These are phyloP conservation scores for Cordyceps javanica DNA, from an alignment of 2,329 filamentous ascomycete genomes.

Conservation along the genomic window DNA sequence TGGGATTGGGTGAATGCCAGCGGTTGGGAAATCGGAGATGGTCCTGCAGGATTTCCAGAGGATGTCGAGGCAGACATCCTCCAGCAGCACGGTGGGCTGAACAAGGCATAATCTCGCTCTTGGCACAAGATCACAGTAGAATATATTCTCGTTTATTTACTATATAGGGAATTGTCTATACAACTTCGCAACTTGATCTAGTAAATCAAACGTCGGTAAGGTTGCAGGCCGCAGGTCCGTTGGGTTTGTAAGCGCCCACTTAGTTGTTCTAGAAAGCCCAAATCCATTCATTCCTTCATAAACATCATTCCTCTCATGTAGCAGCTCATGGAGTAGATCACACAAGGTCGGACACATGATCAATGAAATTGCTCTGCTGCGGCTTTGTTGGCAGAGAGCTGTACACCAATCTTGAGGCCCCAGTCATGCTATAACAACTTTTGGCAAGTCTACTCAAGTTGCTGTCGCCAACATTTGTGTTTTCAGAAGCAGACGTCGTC, in stretches of 20 bases:
- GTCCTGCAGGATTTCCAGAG: background rate
- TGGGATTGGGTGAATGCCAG: slow-evolving; percentile 11
- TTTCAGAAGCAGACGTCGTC: background rate
- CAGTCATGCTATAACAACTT: no score
- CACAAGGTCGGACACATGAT: slow-evolving; percentile 25
- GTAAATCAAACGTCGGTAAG: slow-evolving; percentile 22
- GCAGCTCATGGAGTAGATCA: slow-evolving; percentile 32
- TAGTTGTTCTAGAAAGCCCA: slow-evolving; percentile 17
- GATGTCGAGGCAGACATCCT: slow-evolving; percentile 1
- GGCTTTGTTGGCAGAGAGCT: slow-evolving; percentile 24
- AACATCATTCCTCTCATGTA: slow-evolving; percentile 29
- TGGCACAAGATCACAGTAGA: background rate
- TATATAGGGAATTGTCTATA: background rate
- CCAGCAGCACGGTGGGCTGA: background rate
- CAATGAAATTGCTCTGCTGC: slow-evolving; percentile 27
- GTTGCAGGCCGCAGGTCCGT: slow-evolving; percentile 24
- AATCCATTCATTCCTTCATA: slow-evolving; percentile 26
- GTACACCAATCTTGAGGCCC: slow-evolving; percentile 31
- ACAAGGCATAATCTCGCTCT: background rate
- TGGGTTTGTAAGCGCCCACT: slow-evolving; percentile 23
- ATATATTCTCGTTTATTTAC: background rate
- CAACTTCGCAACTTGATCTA: slow-evolving; percentile 18
- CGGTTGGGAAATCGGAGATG: slow-evolving; percentile 7
- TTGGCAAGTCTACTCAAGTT: no score
- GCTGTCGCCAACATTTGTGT: background rate